phyloP scores from a whole-genome alignment of 139 green algal species.

The Astrephomene gubernaculifera region DNA sequence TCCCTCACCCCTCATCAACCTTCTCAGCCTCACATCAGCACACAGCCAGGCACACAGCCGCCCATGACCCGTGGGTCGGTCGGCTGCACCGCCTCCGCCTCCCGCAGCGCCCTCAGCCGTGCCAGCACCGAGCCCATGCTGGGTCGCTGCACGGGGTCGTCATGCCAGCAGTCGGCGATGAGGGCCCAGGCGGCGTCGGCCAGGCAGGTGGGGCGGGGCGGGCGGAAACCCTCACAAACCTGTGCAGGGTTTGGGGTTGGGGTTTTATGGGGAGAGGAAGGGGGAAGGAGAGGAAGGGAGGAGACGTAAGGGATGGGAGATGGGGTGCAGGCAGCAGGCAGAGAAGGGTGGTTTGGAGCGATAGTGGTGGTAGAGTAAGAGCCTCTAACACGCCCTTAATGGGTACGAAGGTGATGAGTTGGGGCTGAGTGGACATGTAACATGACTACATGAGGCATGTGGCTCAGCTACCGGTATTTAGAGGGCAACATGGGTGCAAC shows the following conservation, averaged over 20 bases:
- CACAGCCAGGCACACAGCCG: not conserved
- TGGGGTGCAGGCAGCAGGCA: not conserved
- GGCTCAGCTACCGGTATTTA: no score
- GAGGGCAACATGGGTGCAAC: no score
- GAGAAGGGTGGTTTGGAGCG: no score
- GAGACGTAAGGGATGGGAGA: not conserved
- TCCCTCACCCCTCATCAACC: no score
- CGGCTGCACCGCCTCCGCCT: not conserved
- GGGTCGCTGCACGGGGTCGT: conserved; percentile 15
- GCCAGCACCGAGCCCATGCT: not conserved
- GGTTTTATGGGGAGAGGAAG: no score
- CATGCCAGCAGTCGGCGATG: conserved; percentile 16
- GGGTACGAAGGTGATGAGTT: not conserved
- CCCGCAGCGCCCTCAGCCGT: not conserved
- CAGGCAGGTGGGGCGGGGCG: conserved; percentile 1
- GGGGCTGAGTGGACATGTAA: not conserved
- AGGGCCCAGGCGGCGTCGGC: conserved; percentile 4
- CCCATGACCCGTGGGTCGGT: not conserved
- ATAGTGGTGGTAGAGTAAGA: no score
- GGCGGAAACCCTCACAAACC: conserved; percentile 9
- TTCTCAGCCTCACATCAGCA: not conserved
- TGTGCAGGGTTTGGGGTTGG: no score
- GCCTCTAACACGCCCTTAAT: no score
- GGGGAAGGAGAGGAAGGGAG: no score
- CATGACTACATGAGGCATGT: not conserved